A percentile compares a stretch with the other conserved stretches of the same genome.
phyloP scores from a whole-genome alignment of 2,329 filamentous ascomycete genomes.

The Scopulariopsis brevicaulis region DNA sequence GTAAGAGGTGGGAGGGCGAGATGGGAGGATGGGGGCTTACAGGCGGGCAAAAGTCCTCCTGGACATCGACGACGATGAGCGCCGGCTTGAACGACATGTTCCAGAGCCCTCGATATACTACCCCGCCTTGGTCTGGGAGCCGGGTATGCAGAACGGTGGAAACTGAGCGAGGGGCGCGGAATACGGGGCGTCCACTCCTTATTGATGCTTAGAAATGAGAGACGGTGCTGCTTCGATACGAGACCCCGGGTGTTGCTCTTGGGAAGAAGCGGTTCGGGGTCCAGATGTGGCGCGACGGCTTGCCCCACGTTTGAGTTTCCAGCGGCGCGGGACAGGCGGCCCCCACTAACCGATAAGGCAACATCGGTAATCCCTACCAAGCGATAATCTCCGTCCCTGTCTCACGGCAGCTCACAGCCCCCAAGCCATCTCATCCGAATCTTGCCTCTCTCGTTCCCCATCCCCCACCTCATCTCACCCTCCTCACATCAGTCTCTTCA shows the following conservation, averaged over 20 bases:
- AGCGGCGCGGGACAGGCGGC: neutral
- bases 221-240: too few relatives aligned
- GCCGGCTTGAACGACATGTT: constrained; percentile 30
- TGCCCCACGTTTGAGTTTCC: neutral
- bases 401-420: too few relatives aligned
- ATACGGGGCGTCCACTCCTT: too few relatives aligned
- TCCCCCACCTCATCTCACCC: too few relatives aligned
- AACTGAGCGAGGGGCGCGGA: too few relatives aligned
- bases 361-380: neutral
- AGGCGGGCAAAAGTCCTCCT: constrained; percentile 90
- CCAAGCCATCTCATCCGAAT: too few relatives aligned
- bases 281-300: neutral
- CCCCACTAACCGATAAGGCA: neutral
- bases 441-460: too few relatives aligned
- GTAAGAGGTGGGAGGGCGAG: neutral
- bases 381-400: too few relatives aligned
- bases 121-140: too few relatives aligned
- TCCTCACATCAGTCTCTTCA: too few relatives aligned
- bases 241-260: too few relatives aligned
- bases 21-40: constrained; percentile 35
- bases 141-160: too few relatives aligned
- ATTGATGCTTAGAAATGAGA: neutral
- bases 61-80: constrained; percentile 71
- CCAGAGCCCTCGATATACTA: neutral
- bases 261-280: neutral